These are phyloP conservation scores for Venturia carpophila DNA, from an alignment of 2,329 filamentous ascomycete species.

Conservation along the genomic window DNA sequence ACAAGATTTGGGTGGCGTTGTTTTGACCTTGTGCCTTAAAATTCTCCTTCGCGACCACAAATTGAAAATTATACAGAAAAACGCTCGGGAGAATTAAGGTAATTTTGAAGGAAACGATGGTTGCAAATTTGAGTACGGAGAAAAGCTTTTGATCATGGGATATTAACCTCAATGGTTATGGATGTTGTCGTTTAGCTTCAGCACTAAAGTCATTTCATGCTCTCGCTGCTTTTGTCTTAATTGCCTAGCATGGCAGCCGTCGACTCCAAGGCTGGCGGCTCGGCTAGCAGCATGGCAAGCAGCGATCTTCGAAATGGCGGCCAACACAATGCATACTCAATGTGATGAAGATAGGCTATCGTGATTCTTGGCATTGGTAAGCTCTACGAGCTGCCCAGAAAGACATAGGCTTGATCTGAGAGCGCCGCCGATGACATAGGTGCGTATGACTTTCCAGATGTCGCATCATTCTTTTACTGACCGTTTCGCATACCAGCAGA, in stretches of 20 bases:
- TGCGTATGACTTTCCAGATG: not conserved
- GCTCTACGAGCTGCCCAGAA: too few species aligned
- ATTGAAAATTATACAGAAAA: not conserved
- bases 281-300: not conserved
- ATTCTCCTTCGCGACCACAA: not conserved
- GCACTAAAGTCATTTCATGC: not conserved
- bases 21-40: too few species aligned
- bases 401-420: not conserved
- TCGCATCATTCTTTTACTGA: not conserved
- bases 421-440: not conserved
- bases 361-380: too few species aligned
- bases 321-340: too few species aligned
- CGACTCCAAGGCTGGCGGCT: not conserved
- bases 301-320: not conserved
- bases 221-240: too few species aligned
- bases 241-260: not conserved
- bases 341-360: too few species aligned
- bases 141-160: not conserved
- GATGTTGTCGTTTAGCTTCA: not conserved
- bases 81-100: not conserved
- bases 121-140: not conserved
- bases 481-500: not conserved
- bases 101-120: not conserved
- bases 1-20: not conserved
- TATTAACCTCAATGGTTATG: not conserved